Conservation (phyloP, 495 filamentous ascomycete genomes). For the Chaetomidium leptoderma region DNA sequence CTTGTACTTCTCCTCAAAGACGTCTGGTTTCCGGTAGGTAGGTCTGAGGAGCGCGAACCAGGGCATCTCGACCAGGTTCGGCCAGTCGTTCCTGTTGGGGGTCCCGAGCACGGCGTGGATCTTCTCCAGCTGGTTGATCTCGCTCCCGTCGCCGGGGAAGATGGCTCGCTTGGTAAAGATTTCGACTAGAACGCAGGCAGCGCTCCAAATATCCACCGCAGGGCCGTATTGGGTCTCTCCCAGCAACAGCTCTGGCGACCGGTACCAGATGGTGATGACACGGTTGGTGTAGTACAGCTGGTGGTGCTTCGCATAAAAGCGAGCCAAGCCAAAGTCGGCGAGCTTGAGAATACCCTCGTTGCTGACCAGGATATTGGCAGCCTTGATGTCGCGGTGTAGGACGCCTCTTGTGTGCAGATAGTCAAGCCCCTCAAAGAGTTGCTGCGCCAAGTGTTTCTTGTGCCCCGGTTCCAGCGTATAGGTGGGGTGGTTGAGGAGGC, state of each 20-base stretch:
- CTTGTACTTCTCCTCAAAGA: slow-evolving; percentile 81
- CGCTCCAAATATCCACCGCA: slow-evolving; percentile 96
- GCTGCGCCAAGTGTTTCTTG: slow-evolving; percentile 89
- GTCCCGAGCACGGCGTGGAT: slow-evolving; percentile 92
- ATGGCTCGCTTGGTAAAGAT: slow-evolving; percentile 94
- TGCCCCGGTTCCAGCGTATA: slow-evolving; percentile 81
- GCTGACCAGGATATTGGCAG: slow-evolving; percentile 91
- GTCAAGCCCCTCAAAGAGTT: slow-evolving; percentile 90
- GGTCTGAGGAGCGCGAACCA: slow-evolving; percentile 93
- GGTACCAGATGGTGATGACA: slow-evolving; percentile 98
- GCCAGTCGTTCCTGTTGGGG: slow-evolving; percentile 80
- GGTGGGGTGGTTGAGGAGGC: slow-evolving; percentile 82
- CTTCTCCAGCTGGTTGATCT: slow-evolving; percentile 94
- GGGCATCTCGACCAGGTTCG: slow-evolving; percentile 80
- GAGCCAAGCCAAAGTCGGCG: slow-evolving; percentile 95
- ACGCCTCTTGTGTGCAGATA: slow-evolving; percentile 94
- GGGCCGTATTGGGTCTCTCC: slow-evolving; percentile 94
- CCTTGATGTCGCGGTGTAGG: slow-evolving; percentile 92
- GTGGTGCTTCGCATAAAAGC: slow-evolving; percentile 89
- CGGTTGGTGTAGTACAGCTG: slow-evolving; percentile 98
- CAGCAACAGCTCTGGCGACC: slow-evolving; percentile 85
- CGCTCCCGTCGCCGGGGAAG: slow-evolving; percentile 89
- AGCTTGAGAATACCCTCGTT: slow-evolving; percentile 83
- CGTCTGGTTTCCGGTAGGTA: slow-evolving; percentile 62
- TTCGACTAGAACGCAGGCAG: slow-evolving; percentile 93